phyloP scores from a whole-genome alignment of 176 grass and related monocot genomes.

The Paspalum vaginatum region DNA sequence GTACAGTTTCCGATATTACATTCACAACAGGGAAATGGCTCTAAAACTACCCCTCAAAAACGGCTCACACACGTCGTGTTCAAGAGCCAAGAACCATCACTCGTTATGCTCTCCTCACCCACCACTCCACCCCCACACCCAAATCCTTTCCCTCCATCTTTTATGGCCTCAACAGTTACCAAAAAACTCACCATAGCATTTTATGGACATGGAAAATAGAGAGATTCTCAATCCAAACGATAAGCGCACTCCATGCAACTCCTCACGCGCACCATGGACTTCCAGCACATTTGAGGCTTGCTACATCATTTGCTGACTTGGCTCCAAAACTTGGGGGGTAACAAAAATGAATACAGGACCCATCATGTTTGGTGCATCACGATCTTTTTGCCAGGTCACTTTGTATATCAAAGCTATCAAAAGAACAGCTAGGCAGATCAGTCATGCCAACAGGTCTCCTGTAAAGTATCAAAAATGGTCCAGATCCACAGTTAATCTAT shows the following conservation, averaged over 20 bases:
- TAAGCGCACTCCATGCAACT: background rate
- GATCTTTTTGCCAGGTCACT: conserved; percentile 3
- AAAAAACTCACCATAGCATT: conserved; percentile 15
- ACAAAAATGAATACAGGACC: conserved; percentile 26
- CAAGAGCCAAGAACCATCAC: conserved; percentile 35
- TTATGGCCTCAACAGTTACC: background rate
- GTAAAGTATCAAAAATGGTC: conserved; percentile 41
- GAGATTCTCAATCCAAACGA: conserved; percentile 33
- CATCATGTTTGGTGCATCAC: background rate
- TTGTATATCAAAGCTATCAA: conserved; percentile 28
- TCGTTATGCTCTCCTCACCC: background rate
- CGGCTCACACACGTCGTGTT: conserved; percentile 41
- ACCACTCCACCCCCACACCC: background rate
- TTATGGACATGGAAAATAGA: conserved; percentile 29
- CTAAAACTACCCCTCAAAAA: conserved; percentile 49
- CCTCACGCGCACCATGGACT: conserved; percentile 8
- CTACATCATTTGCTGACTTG: conserved; percentile 34
- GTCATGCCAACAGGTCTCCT: conserved; percentile 26
- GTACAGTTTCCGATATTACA: conserved; percentile 67
- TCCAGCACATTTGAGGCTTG: conserved; percentile 5
- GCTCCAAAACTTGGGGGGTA: conserved; percentile 50
- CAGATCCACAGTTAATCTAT: conserved; percentile 66
- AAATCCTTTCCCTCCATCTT: background rate
- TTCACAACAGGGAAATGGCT: conserved; percentile 56
- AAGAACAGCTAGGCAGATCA: conserved; percentile 38